These are phyloP conservation scores for Coniochaeta prunicola DNA, from an alignment of 2,329 filamentous ascomycete genomes.

Conservation along the genomic window DNA sequence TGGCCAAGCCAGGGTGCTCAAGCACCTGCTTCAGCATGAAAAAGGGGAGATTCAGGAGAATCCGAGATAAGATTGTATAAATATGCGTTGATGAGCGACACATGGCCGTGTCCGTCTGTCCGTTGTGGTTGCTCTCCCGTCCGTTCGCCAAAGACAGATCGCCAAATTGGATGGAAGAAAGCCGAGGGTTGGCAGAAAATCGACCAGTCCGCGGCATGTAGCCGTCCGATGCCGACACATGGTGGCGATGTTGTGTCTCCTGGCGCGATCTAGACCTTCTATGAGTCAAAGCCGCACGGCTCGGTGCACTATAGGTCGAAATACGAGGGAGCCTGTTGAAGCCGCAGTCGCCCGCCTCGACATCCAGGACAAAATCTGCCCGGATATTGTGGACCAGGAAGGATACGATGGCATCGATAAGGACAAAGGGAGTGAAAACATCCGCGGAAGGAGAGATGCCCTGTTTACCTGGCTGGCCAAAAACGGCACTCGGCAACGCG, in stretches of 20 bases:
- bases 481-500: constrained; percentile 20
- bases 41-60: constrained; percentile 65
- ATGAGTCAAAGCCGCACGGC: constrained; percentile 8
- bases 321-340: constrained; percentile 16
- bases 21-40: constrained; percentile 57
- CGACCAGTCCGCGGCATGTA: constrained; percentile 11
- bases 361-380: constrained; percentile 45
- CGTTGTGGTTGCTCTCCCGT: constrained; percentile 13
- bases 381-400: constrained; percentile 46
- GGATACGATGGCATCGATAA: constrained; percentile 38
- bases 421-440: constrained; percentile 32
- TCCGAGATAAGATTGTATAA: constrained; percentile 51
- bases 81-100: constrained; percentile 16
- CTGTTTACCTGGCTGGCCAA: not conserved
- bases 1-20: constrained; percentile 50
- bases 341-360: constrained; percentile 20
- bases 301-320: not conserved
- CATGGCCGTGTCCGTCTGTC: constrained; percentile 19
- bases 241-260: constrained; percentile 9
- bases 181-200: constrained; percentile 12
- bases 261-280: constrained; percentile 6
- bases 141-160: constrained; percentile 23
- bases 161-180: constrained; percentile 21
- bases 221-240: constrained; percentile 7
- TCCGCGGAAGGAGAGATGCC: constrained; percentile 10